phyloP scores from a whole-genome alignment of 495 filamentous ascomycete genomes.

The Aspergillus ellipticus region DNA sequence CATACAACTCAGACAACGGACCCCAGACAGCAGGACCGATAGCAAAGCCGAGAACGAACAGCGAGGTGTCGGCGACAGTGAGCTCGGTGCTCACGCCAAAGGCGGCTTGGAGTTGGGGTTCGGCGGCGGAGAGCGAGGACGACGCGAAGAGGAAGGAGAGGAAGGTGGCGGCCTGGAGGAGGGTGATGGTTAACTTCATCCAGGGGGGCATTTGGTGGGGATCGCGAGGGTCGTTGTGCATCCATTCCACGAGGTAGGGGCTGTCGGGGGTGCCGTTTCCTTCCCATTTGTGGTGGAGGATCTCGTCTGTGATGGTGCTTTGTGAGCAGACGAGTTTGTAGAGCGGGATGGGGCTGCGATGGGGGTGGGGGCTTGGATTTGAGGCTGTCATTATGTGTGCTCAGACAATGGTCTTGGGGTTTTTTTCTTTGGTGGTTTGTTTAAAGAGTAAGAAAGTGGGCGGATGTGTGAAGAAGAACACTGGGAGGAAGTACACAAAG shows the following conservation, averaged over 20 bases:
- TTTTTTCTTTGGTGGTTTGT: too few relatives aligned
- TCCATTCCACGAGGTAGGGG: constrained; percentile 65
- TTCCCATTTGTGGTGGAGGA: constrained; percentile 51
- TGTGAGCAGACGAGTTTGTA: too few relatives aligned
- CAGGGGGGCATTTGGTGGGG: constrained; percentile 49
- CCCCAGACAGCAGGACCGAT: constrained; percentile 28
- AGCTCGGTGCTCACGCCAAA: constrained; percentile 60
- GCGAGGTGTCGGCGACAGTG: constrained; percentile 63
- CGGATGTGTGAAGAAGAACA: too few relatives aligned
- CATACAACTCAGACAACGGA: constrained; percentile 57
- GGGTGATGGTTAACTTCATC: constrained; percentile 6
- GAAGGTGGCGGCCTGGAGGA: constrained; percentile 61
- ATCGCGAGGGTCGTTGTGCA: constrained; percentile 61
- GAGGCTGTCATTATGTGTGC: too few relatives aligned
- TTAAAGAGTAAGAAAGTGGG: too few relatives aligned
- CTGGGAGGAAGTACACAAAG: too few relatives aligned
- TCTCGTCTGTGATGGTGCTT: constrained; percentile 44
- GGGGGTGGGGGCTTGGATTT: too few relatives aligned
- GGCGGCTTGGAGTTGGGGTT: constrained; percentile 54
- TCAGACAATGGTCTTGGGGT: too few relatives aligned
- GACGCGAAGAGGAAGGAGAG: constrained; percentile 74
- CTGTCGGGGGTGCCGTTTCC: constrained; percentile 63
- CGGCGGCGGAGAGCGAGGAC: constrained; percentile 71
- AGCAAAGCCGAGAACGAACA: constrained; percentile 70
- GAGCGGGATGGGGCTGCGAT: too few relatives aligned